Base-by-base conservation (phyloP, 225 moss, liverwort and hornwort genomes). In the Straminergon stramineum region DNA sequence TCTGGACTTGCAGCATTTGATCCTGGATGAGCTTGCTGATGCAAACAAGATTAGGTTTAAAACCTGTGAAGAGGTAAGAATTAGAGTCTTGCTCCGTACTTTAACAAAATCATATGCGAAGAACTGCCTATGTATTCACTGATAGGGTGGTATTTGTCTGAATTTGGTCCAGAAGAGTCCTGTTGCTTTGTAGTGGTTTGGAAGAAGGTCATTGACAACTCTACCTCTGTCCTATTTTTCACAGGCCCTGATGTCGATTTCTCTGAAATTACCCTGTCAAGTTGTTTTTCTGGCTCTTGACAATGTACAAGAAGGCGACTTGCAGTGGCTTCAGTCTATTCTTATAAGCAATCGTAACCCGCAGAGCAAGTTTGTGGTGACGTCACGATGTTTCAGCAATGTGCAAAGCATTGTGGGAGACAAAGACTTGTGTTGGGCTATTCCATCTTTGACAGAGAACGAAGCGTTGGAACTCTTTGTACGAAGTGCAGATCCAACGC, bases 391-490 rank as follows among this genome's bases (percentile, higher is more conserved):
- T 71, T 70, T 41, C 62, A 70, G 87, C 71, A 88, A 84, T 35
- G 87, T 84, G 53, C 87, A 79, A 43, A 87, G 83, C 68, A 26
- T 87, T 51, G 58, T 87, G 30, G 39, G 31, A 51, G 51, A 87
- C 68, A 61, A 39, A 83, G 22, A 51, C 57, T 68, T 39, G 31
- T 90, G 90, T 58, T 31, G 90, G 90, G 19, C 87, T 43, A 20
- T 61, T 34, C 83, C 87, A 21, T 76, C 87, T 14, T 83, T 90
- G 90, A 83, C 83, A 60, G 90, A 87, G 60, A 66, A 87, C 31
- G 90, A 90, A 77, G 90, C 90, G 7, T 75, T 87, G 87, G 82
- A 87, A 20, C 87, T 90, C 52, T 90, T 90, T 52, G 31, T 75
- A 51, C 83, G 68, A 20, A 90, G 83, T 61, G 90, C 90, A 77